Percentiles rank a stretch among this genome's conserved stretches.
Evolutionary conservation across 306 rosid species (phyloP).

Genomic region (Prosopis cineraria): DNA sequence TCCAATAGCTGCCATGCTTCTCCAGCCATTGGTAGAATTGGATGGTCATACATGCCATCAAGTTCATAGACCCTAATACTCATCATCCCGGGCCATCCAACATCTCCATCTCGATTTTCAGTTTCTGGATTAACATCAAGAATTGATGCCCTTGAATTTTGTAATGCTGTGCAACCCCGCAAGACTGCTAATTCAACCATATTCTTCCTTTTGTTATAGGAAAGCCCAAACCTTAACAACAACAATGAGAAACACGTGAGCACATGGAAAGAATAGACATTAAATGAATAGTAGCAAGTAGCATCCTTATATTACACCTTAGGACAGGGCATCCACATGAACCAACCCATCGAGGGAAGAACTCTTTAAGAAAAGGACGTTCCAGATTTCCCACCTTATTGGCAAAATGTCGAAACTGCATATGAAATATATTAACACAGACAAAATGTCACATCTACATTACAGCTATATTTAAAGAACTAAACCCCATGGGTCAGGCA

Average conservation of each 20-base stretch:
- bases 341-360: conserved; percentile 96
- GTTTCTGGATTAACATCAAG: conserved; percentile 60
- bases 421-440: conserved; percentile 7
- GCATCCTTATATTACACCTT: conserved; percentile 54
- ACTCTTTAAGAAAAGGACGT: conserved; percentile 98
- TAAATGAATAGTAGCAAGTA: conserved; percentile 23
- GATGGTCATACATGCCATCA: conserved; percentile 98
- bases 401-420: conserved; percentile 97
- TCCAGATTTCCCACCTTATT: conserved; percentile 97
- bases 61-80: conserved; percentile 93
- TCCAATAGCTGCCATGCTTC: conserved; percentile 91
- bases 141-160: conserved; percentile 56
- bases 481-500: neutral
- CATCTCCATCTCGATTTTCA: conserved; percentile 78
- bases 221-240: conserved; percentile 81
- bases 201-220: conserved; percentile 91
- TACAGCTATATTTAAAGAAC: neutral
- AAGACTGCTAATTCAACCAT: conserved; percentile 94
- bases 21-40: conserved; percentile 94
- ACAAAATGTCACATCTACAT: conserved; percentile 24
- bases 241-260: conserved; percentile 39
- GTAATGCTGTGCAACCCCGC: conserved; percentile 79
- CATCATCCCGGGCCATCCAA: conserved; percentile 99
- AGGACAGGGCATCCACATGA: conserved; percentile 90
- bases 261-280: conserved; percentile 34